These are phyloP conservation scores for Rauvolfia tetraphylla DNA, from an alignment of 257 asterid genomes.

Conservation along the genomic window DNA sequence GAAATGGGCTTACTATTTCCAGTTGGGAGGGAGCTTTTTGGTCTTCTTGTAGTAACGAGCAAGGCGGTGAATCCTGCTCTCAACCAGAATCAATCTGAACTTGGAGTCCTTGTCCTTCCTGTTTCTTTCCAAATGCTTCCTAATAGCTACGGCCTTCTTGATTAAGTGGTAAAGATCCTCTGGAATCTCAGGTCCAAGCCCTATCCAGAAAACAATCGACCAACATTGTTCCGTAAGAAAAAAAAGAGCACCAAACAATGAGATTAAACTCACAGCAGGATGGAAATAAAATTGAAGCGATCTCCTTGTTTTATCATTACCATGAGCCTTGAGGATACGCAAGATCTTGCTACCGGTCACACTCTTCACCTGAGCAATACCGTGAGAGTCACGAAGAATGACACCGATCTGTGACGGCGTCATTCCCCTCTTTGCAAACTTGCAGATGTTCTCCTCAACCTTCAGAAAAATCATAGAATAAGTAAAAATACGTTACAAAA, in stretches of 20 bases:
- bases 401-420: conserved; percentile 87
- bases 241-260: not conserved
- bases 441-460: conserved; percentile 77
- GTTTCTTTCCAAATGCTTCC: conserved; percentile 90
- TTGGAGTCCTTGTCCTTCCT: conserved; percentile 90
- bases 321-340: conserved; percentile 87
- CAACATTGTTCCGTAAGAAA: not conserved
- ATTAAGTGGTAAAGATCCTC: conserved; percentile 80
- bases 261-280: not conserved
- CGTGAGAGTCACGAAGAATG: conserved; percentile 82
- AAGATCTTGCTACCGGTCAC: conserved; percentile 86
- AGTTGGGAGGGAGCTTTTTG: conserved; percentile 88
- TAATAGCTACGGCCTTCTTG: conserved; percentile 80
- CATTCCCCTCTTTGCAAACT: conserved; percentile 73
- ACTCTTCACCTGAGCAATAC: conserved; percentile 84
- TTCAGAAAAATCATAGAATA: conserved; percentile 1
- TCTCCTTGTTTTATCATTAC: conserved; percentile 25
- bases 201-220: conserved; percentile 22
- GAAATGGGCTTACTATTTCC: conserved; percentile 62
- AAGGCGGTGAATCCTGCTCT: conserved; percentile 90
- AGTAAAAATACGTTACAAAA: not conserved
- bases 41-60: conserved; percentile 97
- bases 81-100: conserved; percentile 79
- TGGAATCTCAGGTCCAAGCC: conserved; percentile 90
- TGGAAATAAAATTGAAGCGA: not conserved